Evolutionary conservation across 2,329 filamentous ascomycete genomes (phyloP).

Genomic region (Alternaria tenuissima): DNA sequence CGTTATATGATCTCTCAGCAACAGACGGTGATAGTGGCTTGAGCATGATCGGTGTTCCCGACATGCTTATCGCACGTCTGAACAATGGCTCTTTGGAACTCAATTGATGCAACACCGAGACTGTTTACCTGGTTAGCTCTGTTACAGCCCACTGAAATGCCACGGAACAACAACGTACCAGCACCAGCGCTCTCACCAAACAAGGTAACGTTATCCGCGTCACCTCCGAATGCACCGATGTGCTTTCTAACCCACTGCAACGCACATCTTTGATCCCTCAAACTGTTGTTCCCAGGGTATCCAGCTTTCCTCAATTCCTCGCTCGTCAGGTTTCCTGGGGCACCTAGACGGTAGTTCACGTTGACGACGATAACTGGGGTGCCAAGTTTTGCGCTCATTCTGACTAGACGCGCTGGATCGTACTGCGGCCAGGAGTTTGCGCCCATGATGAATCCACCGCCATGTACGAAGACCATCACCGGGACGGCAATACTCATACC

Average conservation of each 20-base stretch:
- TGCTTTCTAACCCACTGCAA: constrained; percentile 45
- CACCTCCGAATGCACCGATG: constrained; percentile 47
- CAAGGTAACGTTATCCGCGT: constrained; percentile 44
- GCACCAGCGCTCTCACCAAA: constrained; percentile 59
- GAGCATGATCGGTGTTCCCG: constrained; percentile 48
- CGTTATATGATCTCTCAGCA: constrained; percentile 53
- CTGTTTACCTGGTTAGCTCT: constrained; percentile 16
- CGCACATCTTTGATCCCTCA: constrained; percentile 44
- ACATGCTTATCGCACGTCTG: constrained; percentile 34
- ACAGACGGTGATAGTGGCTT: constrained; percentile 46
- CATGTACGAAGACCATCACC: constrained; percentile 62
- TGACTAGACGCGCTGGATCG: constrained; percentile 56
- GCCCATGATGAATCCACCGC: constrained; percentile 58
- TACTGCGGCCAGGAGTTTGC: constrained; percentile 62
- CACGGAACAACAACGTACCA: constrained; percentile 36
- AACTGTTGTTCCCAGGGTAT: constrained; percentile 36
- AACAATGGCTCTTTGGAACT: constrained; percentile 29
- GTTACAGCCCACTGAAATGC: background rate
- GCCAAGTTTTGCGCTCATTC: constrained; percentile 50
- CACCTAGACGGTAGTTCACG: constrained; percentile 41
- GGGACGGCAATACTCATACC: constrained; percentile 48
- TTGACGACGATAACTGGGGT: constrained; percentile 54
- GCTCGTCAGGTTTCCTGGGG: constrained; percentile 52
- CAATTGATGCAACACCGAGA: constrained; percentile 29
- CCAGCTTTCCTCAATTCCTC: constrained; percentile 55